These are phyloP conservation scores for Tetrastigma voinierianum DNA, from an alignment of 164 flowering plant species.

Conservation along the genomic window DNA sequence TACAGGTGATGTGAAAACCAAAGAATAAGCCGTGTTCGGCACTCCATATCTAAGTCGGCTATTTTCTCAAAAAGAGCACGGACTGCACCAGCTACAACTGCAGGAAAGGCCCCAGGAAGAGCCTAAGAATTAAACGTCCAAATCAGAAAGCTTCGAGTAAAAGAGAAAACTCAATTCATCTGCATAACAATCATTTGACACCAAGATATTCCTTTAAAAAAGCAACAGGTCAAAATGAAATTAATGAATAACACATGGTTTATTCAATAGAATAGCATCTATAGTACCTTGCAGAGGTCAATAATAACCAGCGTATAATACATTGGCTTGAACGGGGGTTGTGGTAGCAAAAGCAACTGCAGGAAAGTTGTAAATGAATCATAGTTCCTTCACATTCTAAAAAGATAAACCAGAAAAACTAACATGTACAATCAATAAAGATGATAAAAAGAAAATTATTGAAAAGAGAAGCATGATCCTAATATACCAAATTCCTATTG, in stretches of 20 bases:
- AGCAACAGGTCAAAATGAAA: not conserved
- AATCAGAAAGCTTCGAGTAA: constrained; percentile 6
- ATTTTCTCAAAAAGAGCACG: constrained; percentile 96
- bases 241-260: not conserved
- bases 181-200: too few species aligned
- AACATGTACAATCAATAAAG: not conserved
- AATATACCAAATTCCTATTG: not conserved
- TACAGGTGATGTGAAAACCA: constrained; percentile 99
- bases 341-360: constrained; percentile 93
- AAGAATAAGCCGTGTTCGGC: constrained; percentile 86
- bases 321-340: constrained; percentile 92
- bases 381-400: not conserved
- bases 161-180: not conserved
- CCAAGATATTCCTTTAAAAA: not conserved
- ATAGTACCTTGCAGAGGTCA: constrained; percentile 94
- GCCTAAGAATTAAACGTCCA: constrained; percentile 47
- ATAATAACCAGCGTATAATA: constrained; percentile 94
- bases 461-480: not conserved
- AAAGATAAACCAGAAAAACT: not conserved
- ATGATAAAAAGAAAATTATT: not conserved
- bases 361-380: constrained; percentile 11
- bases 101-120: constrained; percentile 99
- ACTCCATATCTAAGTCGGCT: constrained; percentile 93
- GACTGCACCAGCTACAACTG: constrained; percentile 95
- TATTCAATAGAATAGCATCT: not conserved